These are phyloP conservation scores for Meyerozyma smithsonii DNA, from an alignment of 1,139 yeast genomes.

Conservation along the genomic window DNA sequence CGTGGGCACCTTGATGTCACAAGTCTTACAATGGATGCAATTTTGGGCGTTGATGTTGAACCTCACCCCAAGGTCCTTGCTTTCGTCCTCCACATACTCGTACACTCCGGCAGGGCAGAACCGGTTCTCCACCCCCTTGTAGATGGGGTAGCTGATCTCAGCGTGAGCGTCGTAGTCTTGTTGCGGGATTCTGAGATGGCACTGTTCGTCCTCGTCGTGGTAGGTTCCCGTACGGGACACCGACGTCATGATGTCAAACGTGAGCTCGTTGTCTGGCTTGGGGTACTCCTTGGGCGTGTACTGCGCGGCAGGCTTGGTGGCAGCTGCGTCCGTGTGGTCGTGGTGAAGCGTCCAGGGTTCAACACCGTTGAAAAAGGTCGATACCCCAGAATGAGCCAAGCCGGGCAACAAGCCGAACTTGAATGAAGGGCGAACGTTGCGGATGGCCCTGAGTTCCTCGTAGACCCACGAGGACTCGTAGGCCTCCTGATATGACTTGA, in stretches of 20 bases:
- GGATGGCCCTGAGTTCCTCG: constrained; percentile 73
- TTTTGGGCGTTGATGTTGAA: constrained; percentile 94
- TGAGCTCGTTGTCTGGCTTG: constrained; percentile 85
- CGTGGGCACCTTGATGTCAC: constrained; percentile 93
- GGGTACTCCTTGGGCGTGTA: constrained; percentile 78
- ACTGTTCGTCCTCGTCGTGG: constrained; percentile 90
- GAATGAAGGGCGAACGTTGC: constrained; percentile 92
- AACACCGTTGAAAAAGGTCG: constrained; percentile 69
- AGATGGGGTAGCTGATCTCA: constrained; percentile 62
- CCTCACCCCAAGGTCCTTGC: constrained; percentile 57
- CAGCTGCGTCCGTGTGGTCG: constrained; percentile 63
- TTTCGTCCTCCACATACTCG: constrained; percentile 76
- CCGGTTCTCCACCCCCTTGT: constrained; percentile 79
- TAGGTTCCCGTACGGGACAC: constrained; percentile 94
- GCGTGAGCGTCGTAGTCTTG: constrained; percentile 72
- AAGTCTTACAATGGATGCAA: constrained; percentile 96
- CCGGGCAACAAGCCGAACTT: constrained; percentile 78
- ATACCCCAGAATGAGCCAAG: constrained; percentile 76
- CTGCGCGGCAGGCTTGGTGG: constrained; percentile 63
- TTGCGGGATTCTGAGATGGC: constrained; percentile 76
- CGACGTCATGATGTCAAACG: constrained; percentile 87
- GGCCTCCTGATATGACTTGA: constrained; percentile 55
- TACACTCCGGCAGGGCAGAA: constrained; percentile 99
- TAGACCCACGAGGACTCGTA: constrained; percentile 80
- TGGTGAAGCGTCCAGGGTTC: constrained; percentile 87